Percentiles rank a stretch among this genome's conserved stretches.
Conservation (phyloP, 1,139 yeast species). For the Geotrichum histeridarum region DNA sequence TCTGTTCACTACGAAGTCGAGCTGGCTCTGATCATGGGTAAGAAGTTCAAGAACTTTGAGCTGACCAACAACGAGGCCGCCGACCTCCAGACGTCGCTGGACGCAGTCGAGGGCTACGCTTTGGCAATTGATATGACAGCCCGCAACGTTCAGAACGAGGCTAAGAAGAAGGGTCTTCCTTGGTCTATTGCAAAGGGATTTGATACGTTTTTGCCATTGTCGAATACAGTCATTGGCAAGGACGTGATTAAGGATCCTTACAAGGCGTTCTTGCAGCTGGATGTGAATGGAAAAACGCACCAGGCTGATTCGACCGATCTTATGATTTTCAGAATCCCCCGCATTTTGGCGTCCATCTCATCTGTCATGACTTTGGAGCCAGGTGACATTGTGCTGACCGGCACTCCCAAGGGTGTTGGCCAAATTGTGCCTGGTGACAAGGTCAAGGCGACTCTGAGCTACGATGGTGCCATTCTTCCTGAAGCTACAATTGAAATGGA, state of each 20-base stretch:
- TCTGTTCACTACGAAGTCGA: conserved; percentile 90
- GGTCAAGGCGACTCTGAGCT: conserved; percentile 56
- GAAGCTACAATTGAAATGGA: conserved; percentile 48
- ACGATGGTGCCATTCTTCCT: conserved; percentile 52
- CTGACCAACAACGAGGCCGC: conserved; percentile 63
- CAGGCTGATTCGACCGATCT: conserved; percentile 77
- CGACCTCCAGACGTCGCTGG: conserved; percentile 35
- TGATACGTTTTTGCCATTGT: conserved; percentile 87
- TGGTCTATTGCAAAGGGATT: conserved; percentile 97
- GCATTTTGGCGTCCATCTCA: conserved; percentile 74
- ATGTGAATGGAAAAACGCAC: conserved; percentile 62
- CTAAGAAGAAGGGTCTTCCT: conserved; percentile 89
- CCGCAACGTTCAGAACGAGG: conserved; percentile 90
- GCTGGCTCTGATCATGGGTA: conserved; percentile 70
- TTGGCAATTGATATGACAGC: conserved; percentile 92
- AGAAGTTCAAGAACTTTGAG: conserved; percentile 54
- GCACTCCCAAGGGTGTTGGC: conserved; percentile 99
- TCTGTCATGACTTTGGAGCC: conserved; percentile 82
- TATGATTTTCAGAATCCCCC: conserved; percentile 86
- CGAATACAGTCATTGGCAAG: conserved; percentile 59
- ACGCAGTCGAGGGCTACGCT: conserved; percentile 77
- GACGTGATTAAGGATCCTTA: conserved; percentile 65
- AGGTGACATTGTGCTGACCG: conserved; percentile 88
- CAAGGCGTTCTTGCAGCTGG: conserved; percentile 59
- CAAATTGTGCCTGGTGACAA: conserved; percentile 69